A percentile compares a stretch with the other conserved stretches of the same genome.
phyloP scores from a whole-genome alignment of 768 basidiomycete species.

The Termitomyces sp. region DNA sequence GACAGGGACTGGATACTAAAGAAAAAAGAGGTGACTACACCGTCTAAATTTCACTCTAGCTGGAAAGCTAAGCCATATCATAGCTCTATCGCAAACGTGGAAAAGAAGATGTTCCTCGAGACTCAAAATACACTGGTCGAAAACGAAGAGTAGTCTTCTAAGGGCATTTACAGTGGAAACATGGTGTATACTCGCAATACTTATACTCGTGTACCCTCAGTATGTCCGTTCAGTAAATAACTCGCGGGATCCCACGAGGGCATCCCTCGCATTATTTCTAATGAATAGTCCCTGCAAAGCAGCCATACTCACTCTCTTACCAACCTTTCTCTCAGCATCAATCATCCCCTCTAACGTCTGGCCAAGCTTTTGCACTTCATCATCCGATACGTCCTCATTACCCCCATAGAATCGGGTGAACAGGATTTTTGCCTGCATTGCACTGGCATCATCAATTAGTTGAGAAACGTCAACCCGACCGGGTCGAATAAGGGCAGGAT shows the following conservation, averaged over 20 bases:
- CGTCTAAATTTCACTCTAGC: not conserved
- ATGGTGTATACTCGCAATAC: slow-evolving; percentile 19
- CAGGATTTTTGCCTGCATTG: slow-evolving; percentile 72
- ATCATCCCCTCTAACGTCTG: slow-evolving; percentile 54
- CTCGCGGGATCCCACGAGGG: slow-evolving; percentile 48
- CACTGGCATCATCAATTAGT: slow-evolving; percentile 82
- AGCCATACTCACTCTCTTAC: slow-evolving; percentile 87
- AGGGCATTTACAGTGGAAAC: slow-evolving; percentile 14
- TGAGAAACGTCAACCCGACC: slow-evolving; percentile 90
- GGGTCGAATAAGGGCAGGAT: slow-evolving; percentile 93
- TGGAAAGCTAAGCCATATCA: slow-evolving; percentile 3
- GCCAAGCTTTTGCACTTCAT: slow-evolving; percentile 45
- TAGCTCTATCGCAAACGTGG: slow-evolving; percentile 84
- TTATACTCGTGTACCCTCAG: slow-evolving; percentile 9
- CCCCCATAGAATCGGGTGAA: slow-evolving; percentile 85
- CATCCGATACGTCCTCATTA: slow-evolving; percentile 33
- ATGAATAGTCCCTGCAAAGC: slow-evolving; percentile 95
- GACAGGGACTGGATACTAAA: slow-evolving; percentile 91
- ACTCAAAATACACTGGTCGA: slow-evolving; percentile 91
- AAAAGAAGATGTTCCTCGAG: slow-evolving; percentile 79
- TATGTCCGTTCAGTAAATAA: slow-evolving; percentile 34
- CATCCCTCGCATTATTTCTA: slow-evolving; percentile 58
- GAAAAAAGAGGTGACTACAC: slow-evolving; percentile 83
- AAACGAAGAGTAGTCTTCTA: slow-evolving; percentile 81
- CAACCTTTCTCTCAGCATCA: slow-evolving; percentile 45